Percentiles rank a stretch among this genome's conserved stretches.
These are phyloP conservation scores for Persicaria tinctoria DNA, from an alignment of 148 eudicot species.

Conservation along the genomic window DNA sequence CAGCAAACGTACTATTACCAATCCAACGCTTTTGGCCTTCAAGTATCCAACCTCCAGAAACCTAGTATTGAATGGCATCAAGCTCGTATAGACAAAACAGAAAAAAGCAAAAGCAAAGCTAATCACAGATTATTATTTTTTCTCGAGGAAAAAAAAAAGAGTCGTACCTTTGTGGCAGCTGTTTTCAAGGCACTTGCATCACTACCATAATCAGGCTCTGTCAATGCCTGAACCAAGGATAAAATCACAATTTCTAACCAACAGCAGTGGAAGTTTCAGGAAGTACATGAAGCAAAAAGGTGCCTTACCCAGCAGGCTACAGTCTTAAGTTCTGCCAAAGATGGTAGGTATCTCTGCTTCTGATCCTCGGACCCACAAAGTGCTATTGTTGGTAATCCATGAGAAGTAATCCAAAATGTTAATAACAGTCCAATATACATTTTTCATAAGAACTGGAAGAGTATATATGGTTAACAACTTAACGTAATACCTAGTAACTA, in stretches of 20 bases:
- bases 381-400: conserved; percentile 37
- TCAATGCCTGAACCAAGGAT: conserved; percentile 49
- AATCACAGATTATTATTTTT: neutral
- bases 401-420: neutral
- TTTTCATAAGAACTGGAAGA: neutral
- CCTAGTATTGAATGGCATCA: conserved; percentile 35
- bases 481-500: neutral
- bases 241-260: conserved; percentile 2
- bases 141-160: neutral
- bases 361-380: conserved; percentile 82
- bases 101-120: neutral
- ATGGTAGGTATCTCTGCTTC: conserved; percentile 78
- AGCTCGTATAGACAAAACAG: conserved; percentile 5
- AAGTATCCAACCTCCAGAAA: conserved; percentile 91
- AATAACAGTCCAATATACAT: neutral
- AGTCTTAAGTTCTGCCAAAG: conserved; percentile 62
- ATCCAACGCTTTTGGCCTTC: conserved; percentile 99
- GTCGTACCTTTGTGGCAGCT: conserved; percentile 71
- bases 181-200: conserved; percentile 90
- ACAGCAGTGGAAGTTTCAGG: neutral
- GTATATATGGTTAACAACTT: neutral
- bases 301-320: conserved; percentile 79
- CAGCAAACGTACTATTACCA: conserved; percentile 94
- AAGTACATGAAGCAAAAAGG: neutral
- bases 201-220: conserved; percentile 96